These are phyloP conservation scores for Simplicillium aogashimaense DNA, from an alignment of 2,329 filamentous ascomycete genomes.

Conservation along the genomic window DNA sequence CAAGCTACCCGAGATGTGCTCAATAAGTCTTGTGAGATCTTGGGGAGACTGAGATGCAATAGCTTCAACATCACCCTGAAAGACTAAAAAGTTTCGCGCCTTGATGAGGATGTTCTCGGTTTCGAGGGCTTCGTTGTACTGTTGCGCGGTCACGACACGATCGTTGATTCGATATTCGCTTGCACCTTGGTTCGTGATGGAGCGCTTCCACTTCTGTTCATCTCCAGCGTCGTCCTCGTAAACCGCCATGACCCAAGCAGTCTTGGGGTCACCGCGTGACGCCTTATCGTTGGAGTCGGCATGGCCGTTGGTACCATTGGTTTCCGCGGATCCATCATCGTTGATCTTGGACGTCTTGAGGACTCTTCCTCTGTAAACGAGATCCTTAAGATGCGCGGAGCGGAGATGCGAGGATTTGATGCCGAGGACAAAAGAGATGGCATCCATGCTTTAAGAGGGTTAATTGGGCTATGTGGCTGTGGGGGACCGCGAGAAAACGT, in stretches of 20 bases:
- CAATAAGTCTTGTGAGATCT: conserved; percentile 85
- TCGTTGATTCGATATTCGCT: conserved; percentile 98
- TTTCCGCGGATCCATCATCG: conserved; percentile 68
- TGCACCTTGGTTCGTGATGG: conserved; percentile 76
- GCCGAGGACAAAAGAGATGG: conserved; percentile 95
- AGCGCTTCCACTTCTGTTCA: conserved; percentile 91
- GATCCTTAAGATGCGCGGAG: conserved; percentile 84
- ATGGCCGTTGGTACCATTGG: conserved; percentile 53
- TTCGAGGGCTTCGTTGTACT: conserved; percentile 90
- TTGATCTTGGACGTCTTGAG: conserved; percentile 89
- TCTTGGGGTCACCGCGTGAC: conserved; percentile 77
- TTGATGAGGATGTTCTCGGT: conserved; percentile 96
- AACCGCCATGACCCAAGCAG: conserved; percentile 97
- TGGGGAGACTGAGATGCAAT: conserved; percentile 93
- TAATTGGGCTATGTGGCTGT: too few species aligned
- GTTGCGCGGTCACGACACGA: conserved; percentile 72
- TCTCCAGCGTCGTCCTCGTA: conserved; percentile 96
- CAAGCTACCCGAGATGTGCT: conserved; percentile 93
- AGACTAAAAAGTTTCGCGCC: conserved; percentile 94
- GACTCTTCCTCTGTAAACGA: conserved; percentile 92
- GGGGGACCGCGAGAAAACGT: conserved; percentile 21
- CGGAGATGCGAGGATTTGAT: conserved; percentile 98
- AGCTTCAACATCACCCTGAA: conserved; percentile 95
- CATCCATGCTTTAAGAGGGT: conserved; percentile 67
- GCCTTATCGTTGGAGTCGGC: conserved; percentile 52